phyloP scores from a whole-genome alignment of 768 basidiomycete genomes.

The Astraeus odoratus region DNA sequence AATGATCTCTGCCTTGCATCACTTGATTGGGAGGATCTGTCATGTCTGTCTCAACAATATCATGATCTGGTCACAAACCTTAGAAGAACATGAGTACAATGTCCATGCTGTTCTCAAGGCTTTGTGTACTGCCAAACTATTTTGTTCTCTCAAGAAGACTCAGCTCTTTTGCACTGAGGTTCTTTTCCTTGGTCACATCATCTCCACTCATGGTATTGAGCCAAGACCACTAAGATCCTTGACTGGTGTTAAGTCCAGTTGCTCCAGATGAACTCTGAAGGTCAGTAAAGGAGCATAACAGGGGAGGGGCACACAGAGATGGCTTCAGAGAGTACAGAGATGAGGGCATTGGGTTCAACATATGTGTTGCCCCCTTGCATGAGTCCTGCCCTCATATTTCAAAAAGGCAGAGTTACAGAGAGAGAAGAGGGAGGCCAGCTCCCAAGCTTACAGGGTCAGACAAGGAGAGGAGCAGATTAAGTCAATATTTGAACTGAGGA shows the following conservation, averaged over 20 bases:
- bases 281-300: constrained; percentile 11
- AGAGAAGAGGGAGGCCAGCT: too few relatives aligned
- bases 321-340: too few relatives aligned
- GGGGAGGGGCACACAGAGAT: too few relatives aligned
- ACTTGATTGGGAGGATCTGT: constrained; percentile 9
- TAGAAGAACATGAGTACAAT: constrained; percentile 15
- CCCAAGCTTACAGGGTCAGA: too few relatives aligned
- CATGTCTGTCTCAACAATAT: constrained; percentile 13
- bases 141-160: constrained; percentile 21
- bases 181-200: constrained; percentile 11
- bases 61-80: constrained; percentile 20
- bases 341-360: too few relatives aligned
- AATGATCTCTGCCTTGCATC: constrained; percentile 11
- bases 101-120: constrained; percentile 11
- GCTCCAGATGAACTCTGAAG: too few relatives aligned
- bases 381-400: too few relatives aligned
- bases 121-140: constrained; percentile 12
- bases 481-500: too few relatives aligned
- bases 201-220: constrained; percentile 23
- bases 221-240: constrained; percentile 10
- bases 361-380: too few relatives aligned
- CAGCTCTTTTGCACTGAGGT: constrained; percentile 6
- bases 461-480: too few relatives aligned
- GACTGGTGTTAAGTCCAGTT: too few relatives aligned
- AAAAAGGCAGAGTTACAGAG: too few relatives aligned